These are phyloP conservation scores for Tympanopsis confertula DNA, from an alignment of 2,329 filamentous ascomycete species.

Conservation along the genomic window DNA sequence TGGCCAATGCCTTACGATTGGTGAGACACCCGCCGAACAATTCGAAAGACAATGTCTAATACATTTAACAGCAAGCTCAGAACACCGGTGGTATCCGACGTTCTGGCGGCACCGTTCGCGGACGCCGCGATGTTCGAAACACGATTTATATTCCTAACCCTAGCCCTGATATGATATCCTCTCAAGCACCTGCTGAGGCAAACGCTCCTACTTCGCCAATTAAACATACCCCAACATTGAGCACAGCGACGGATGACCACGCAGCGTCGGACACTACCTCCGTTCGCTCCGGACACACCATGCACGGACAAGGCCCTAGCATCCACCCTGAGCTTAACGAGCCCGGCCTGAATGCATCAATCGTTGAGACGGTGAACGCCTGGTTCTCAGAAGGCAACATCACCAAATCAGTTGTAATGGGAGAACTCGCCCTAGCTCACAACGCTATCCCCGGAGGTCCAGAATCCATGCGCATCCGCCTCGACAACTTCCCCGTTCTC, in stretches of 20 bases:
- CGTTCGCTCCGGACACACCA: constrained; percentile 49
- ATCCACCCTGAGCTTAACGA: constrained; percentile 46
- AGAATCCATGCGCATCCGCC: constrained; percentile 34
- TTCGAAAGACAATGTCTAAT: too few species aligned
- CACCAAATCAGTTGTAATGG: constrained; percentile 45
- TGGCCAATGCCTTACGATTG: constrained; percentile 32
- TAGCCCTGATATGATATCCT: constrained; percentile 6
- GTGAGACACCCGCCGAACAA: too few species aligned
- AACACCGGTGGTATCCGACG: constrained; percentile 28
- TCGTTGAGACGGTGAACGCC: constrained; percentile 51
- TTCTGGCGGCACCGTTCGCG: constrained; percentile 41
- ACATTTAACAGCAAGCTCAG: constrained; percentile 23
- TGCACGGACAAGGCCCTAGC: constrained; percentile 32
- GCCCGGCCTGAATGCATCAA: constrained; percentile 49
- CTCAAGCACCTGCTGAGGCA: constrained; percentile 9
- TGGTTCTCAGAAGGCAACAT: constrained; percentile 45
- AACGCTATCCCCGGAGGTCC: constrained; percentile 21
- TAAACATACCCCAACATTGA: constrained; percentile 15
- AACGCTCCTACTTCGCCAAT: not conserved
- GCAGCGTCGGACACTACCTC: constrained; percentile 48
- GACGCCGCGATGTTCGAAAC: constrained; percentile 51
- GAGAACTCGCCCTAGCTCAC: constrained; percentile 51
- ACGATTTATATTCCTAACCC: constrained; percentile 43
- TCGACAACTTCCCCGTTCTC: constrained; percentile 48
- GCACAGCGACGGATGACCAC: constrained; percentile 27